These are phyloP conservation scores for Gryganskiella cystojenkinii DNA, from an alignment of 192 early-diverging fungal species.

Conservation along the genomic window DNA sequence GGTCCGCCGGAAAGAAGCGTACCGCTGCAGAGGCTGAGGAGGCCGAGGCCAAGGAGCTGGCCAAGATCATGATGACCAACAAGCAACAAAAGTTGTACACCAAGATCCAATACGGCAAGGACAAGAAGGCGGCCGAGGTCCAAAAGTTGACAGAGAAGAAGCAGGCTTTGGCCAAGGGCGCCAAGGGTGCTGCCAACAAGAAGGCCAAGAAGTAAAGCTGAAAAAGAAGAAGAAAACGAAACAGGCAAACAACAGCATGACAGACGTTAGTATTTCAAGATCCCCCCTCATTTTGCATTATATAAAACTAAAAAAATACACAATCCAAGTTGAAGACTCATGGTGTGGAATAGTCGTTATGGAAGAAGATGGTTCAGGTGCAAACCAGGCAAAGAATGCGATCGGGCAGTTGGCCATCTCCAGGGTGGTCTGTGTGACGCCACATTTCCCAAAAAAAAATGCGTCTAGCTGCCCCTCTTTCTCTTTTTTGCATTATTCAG, in stretches of 20 bases:
- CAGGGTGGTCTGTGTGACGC: no score
- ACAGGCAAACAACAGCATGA: neutral
- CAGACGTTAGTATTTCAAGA: neutral
- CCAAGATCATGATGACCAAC: slow-evolving; percentile 90
- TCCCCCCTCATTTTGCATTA: neutral
- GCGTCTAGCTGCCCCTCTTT: neutral
- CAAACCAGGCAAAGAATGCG: neutral
- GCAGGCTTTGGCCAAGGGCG: slow-evolving; percentile 41
- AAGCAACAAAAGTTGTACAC: slow-evolving; percentile 83
- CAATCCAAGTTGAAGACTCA: no score
- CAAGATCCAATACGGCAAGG: slow-evolving; percentile 80
- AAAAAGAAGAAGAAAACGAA: neutral
- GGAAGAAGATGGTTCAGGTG: neutral
- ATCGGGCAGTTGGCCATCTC: neutral
- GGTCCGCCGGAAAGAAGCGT: slow-evolving; percentile 61
- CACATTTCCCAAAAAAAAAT: no score
- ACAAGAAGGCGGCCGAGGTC: slow-evolving; percentile 76
- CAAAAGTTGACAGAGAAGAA: slow-evolving; percentile 56
- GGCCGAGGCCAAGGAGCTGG: slow-evolving; percentile 77
- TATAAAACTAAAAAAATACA: no score
- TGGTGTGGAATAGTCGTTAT: no score
- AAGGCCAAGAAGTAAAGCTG: slow-evolving; percentile 46
- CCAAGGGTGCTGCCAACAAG: slow-evolving; percentile 31
- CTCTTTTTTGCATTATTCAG: neutral
- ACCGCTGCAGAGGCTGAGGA: slow-evolving; percentile 66